These are phyloP conservation scores for Cladorrhinum sp. DNA, from an alignment of 2,329 filamentous ascomycete genomes.

Conservation along the genomic window DNA sequence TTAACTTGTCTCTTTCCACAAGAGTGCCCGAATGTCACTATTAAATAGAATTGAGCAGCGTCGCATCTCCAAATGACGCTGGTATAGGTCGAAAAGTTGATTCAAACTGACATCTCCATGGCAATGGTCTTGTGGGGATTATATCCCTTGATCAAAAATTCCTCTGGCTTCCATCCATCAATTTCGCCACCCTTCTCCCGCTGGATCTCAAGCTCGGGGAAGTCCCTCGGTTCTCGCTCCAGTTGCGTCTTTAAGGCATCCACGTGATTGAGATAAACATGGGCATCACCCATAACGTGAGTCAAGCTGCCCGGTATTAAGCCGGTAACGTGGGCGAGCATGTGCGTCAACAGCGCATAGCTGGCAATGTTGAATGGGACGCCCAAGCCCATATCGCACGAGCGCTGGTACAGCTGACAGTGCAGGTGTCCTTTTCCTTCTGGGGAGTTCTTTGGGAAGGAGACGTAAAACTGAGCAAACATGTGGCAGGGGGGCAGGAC, in stretches of 20 bases:
- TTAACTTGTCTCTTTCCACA: no score
- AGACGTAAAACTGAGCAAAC: conserved; percentile 96
- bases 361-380: conserved; percentile 97
- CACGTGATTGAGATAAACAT: conserved; percentile 90
- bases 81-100: no score
- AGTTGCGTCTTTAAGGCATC: conserved; percentile 82
- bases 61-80: no score
- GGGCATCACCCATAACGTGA: conserved; percentile 97
- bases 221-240: conserved; percentile 72
- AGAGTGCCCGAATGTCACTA: no score
- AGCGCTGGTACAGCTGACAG: conserved; percentile 88
- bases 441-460: conserved; percentile 54
- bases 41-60: no score
- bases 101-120: conserved; percentile 94
- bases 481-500: conserved; percentile 93
- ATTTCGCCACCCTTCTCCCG: conserved; percentile 69
- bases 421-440: conserved; percentile 66
- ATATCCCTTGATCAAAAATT: conserved; percentile 85
- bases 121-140: conserved; percentile 86
- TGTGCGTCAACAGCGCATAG: conserved; percentile 91
- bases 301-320: conserved; percentile 82
- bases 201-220: conserved; percentile 74
- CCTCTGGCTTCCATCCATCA: conserved; percentile 85
- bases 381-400: conserved; percentile 94
- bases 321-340: conserved; percentile 85